Percentiles rank a stretch among this genome's conserved stretches.
phyloP scores from a whole-genome alignment of 768 basidiomycete species.

The Dictyophora rubrovolvata region DNA sequence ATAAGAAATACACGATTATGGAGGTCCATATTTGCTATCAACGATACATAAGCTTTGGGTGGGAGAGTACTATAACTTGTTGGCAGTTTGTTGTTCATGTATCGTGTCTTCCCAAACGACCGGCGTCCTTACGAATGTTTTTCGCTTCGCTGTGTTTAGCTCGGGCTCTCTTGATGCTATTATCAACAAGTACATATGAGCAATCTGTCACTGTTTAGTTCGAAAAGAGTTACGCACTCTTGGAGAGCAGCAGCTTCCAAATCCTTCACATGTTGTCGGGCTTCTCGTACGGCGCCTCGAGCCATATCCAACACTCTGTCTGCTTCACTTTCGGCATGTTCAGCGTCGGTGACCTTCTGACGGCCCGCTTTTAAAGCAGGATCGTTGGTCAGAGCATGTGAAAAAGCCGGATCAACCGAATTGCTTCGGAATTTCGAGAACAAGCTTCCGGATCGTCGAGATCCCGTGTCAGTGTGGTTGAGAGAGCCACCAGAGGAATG shows the following conservation, averaged over 20 bases:
- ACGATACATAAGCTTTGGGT: no score
- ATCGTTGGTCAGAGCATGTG: conserved; percentile 20
- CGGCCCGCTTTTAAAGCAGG: conserved; percentile 39
- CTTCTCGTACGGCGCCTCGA: conserved; percentile 34
- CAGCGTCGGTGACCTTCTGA: conserved; percentile 40
- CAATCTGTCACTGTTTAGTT: conserved; percentile 28
- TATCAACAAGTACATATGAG: not conserved
- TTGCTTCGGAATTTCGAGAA: not conserved
- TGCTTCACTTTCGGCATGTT: conserved; percentile 40
- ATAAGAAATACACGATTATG: no score
- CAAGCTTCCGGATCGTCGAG: not conserved
- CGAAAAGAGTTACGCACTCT: conserved; percentile 32
- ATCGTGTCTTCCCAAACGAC: conserved; percentile 6
- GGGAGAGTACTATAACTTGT: no score
- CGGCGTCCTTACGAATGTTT: conserved; percentile 28
- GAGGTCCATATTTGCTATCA: no score
- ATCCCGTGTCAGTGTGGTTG: not conserved
- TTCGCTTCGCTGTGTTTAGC: conserved; percentile 44
- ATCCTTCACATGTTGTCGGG: conserved; percentile 35
- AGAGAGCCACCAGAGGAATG: not conserved
- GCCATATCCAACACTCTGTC: conserved; percentile 41
- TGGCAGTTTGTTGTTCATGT: not conserved
- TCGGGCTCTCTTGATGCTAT: conserved; percentile 26
- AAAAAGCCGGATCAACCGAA: not conserved
- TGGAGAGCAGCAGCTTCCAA: conserved; percentile 43